Evolutionary conservation across 2,329 filamentous ascomycete species (phyloP), one percentile per base, ranked within the genome.

Genomic region (Aspergillus quadricinctus): DNA sequence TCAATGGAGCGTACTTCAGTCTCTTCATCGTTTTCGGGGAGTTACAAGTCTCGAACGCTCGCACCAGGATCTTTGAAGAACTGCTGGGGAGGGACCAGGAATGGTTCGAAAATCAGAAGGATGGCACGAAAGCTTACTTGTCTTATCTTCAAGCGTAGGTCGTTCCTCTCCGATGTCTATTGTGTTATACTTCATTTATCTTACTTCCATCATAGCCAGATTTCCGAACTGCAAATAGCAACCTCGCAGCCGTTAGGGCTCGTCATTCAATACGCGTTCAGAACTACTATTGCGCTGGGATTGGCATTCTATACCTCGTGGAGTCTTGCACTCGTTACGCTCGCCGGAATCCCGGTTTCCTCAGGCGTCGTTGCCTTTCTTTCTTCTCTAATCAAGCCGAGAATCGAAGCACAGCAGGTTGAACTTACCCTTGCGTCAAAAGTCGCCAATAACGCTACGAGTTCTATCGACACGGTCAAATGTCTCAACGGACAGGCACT

Each of bases 401-500:
- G 85, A 10, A 86, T 93, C n/a, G 79, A 83, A 59, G 77, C 77
- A 1, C 92, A 97, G 65, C 86, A 88, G 55, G 72, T 74, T 1
- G 82, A 87, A 55, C 81, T 96, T 0, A 83, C 83, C 1, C 76
- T 81, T 49, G 90, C 90, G 0, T 87, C 91, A 0, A 93, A 90
- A 66, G 79, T 86, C 54, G 83, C 86, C 1, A 86, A 84, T 9
- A 88, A 85, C 10, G 86, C 90, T 0, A 81, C 95, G 9, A 78
- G 80, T 1, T 86, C 84, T 2, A 93, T 97, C 41, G 90, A 96
- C 58, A 83, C 89, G 0, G 90, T 97, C 67, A 97, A 97, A 70
- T 87, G 86, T 52, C 92, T 89, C 74, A 92, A 93, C 63, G 90
- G 88, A 0, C 83, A 91, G 65, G 80, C 82, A 11, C 77, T 86